These are phyloP conservation scores for Serendipita sp. DNA, from an alignment of 768 basidiomycete species.

Conservation along the genomic window DNA sequence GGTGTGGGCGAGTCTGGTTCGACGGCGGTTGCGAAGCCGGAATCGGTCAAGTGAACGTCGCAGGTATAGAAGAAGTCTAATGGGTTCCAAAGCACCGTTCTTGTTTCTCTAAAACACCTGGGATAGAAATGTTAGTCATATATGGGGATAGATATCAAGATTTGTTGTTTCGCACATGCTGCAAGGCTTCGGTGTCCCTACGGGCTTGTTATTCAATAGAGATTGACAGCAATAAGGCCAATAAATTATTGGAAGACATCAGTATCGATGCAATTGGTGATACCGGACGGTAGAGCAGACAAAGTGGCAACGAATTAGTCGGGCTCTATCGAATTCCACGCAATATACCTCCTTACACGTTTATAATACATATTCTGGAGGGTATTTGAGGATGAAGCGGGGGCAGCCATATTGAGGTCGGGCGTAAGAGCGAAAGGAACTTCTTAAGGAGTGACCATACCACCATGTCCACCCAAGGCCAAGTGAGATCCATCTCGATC, in stretches of 20 bases:
- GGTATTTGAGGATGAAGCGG: constrained; percentile 12
- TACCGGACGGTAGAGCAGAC: too few relatives aligned
- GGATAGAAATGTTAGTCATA: constrained; percentile 13
- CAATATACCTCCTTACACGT: constrained; percentile 7
- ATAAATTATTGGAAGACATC: not conserved
- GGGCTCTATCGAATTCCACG: too few relatives aligned
- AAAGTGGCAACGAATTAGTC: too few relatives aligned
- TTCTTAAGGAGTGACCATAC: too few relatives aligned
- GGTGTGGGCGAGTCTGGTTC: constrained; percentile 18
- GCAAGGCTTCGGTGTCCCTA: constrained; percentile 63
- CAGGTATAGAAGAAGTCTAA: constrained; percentile 82
- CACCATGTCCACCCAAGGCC: constrained; percentile 64
- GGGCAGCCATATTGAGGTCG: not conserved
- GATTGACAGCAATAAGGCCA: not conserved
- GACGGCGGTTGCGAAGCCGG: constrained; percentile 50
- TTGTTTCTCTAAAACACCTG: constrained; percentile 56
- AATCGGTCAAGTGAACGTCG: constrained; percentile 61
- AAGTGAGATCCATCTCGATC: constrained; percentile 19
- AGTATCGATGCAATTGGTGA: too few relatives aligned
- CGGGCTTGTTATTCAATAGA: constrained; percentile 31
- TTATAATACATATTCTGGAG: constrained; percentile 41
- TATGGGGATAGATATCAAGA: not conserved
- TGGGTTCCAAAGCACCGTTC: constrained; percentile 68
- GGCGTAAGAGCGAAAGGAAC: not conserved
- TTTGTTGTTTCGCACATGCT: constrained; percentile 29